phyloP scores from a whole-genome alignment of 768 basidiomycete species.

The Saitozyma podzolica region DNA sequence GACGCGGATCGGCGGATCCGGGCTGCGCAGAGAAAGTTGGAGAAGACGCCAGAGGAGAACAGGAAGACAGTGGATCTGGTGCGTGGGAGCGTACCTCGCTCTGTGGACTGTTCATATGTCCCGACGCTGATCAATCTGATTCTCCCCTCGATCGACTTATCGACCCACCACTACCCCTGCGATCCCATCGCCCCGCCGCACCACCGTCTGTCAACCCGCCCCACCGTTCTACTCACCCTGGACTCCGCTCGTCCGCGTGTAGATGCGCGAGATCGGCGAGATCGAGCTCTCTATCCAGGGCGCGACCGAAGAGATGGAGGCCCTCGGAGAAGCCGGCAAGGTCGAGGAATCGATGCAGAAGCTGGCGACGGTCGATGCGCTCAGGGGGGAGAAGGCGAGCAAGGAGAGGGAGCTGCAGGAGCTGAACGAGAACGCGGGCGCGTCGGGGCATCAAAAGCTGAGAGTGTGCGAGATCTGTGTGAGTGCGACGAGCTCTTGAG shows the following conservation, averaged over 20 bases:
- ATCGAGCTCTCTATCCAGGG: slow-evolving; percentile 98
- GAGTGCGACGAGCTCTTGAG: slow-evolving; percentile 9
- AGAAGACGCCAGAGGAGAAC: slow-evolving; percentile 99
- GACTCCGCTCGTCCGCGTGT: background rate
- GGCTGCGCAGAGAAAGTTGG: slow-evolving; percentile 86
- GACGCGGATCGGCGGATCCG: slow-evolving; percentile 97
- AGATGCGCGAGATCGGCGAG: slow-evolving; percentile 99
- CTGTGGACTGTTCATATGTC: background rate
- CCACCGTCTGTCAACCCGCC: background rate
- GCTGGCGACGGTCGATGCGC: slow-evolving; percentile 92
- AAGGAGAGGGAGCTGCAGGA: slow-evolving; percentile 98
- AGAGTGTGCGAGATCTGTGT: slow-evolving; percentile 99
- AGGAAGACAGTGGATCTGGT: slow-evolving; percentile 96
- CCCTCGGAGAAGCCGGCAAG: slow-evolving; percentile 94
- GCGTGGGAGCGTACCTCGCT: slow-evolving; percentile 36
- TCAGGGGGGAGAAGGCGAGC: slow-evolving; percentile 92
- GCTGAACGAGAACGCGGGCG: slow-evolving; percentile 95
- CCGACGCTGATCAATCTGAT: background rate
- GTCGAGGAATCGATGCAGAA: slow-evolving; percentile 99
- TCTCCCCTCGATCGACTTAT: too few relatives aligned
- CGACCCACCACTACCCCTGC: too few relatives aligned
- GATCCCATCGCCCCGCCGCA: too few relatives aligned
- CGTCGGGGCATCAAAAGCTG: slow-evolving; percentile 98
- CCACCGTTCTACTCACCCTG: slow-evolving; percentile 7
- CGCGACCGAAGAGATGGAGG: slow-evolving; percentile 97